Evolutionary conservation across 139 green algal species (phyloP).

Genomic region (Tetratostichococcus sp.): DNA sequence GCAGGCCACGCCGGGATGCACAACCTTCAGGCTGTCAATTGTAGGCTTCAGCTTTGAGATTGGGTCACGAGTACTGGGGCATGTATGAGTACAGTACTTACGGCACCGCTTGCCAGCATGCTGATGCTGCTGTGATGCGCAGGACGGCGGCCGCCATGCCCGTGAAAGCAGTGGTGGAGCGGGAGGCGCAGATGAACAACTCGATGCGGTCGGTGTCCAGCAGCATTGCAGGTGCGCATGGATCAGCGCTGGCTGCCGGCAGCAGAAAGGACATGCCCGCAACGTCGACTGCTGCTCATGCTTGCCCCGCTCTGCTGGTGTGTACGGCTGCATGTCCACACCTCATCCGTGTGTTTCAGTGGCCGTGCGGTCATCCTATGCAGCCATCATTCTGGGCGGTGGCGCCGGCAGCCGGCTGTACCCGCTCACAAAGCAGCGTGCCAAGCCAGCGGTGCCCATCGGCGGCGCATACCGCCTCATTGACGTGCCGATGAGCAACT

Average conservation of each 20-base stretch:
- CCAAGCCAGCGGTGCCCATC: conserved; percentile 96
- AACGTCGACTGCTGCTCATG: not conserved
- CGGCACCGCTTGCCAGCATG: no score
- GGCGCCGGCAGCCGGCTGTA: conserved; percentile 88
- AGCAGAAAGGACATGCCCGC: no score
- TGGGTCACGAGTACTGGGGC: no score
- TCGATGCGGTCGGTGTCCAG: conserved; percentile 19
- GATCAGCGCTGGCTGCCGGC: no score
- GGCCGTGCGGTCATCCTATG: not conserved
- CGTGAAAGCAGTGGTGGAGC: conserved; percentile 20
- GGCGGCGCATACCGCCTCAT: conserved; percentile 97
- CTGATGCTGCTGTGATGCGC: not conserved
- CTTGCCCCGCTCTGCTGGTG: not conserved
- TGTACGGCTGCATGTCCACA: not conserved
- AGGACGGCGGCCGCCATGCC: not conserved
- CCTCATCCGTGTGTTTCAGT: not conserved
- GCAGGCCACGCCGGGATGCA: no score
- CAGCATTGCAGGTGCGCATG: conserved; percentile 20
- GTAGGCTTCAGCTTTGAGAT: no score
- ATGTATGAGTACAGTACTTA: no score
- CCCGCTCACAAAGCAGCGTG: conserved; percentile 86
- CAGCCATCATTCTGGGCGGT: conserved; percentile 88
- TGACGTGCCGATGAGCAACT: conserved; percentile 99
- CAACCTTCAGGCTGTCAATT: no score
- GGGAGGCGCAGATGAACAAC: conserved; percentile 19